Percentiles rank a stretch among this genome's conserved stretches.
Conservation (phyloP, 352 stramenopile genomes). For the Phytophthora litchii region DNA sequence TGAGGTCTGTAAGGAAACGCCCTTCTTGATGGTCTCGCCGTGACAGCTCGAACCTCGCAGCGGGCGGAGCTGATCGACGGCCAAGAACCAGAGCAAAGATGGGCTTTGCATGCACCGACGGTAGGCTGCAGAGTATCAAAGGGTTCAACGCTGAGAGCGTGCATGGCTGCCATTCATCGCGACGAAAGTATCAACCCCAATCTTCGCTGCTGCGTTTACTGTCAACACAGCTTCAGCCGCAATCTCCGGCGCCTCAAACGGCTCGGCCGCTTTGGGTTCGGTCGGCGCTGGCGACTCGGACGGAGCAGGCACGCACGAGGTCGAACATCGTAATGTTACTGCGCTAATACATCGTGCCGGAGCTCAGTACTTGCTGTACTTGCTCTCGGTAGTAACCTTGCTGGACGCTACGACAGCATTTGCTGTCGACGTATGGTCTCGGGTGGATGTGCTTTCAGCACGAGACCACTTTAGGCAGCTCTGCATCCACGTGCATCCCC, state of each 20-base stretch:
- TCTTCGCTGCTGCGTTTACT: too few species aligned
- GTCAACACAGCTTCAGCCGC: too few species aligned
- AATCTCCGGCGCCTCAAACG: not conserved
- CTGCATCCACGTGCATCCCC: too few species aligned
- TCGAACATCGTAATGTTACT: conserved; percentile 15
- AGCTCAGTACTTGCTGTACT: not conserved
- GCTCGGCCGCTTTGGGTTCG: conserved; percentile 10
- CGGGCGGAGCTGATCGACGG: conserved; percentile 10
- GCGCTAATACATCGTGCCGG: not conserved
- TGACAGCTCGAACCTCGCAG: not conserved
- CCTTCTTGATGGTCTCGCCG: conserved; percentile 11
- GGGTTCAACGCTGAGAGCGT: conserved; percentile 3
- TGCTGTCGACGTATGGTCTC: conserved; percentile 1
- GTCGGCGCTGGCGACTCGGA: conserved; percentile 9
- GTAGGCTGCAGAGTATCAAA: not conserved
- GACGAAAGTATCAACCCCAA: not conserved
- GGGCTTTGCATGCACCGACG: conserved; percentile 16
- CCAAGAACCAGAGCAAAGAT: conserved; percentile 19
- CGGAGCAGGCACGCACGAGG: not conserved
- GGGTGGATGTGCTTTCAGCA: not conserved
- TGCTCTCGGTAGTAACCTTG: not conserved
- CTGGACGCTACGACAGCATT: not conserved
- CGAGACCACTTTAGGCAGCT: not conserved
- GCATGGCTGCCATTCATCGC: too few species aligned
- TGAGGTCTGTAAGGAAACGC: conserved; percentile 13